Evolutionary conservation across 2,329 filamentous ascomycete genomes (phyloP).

Genomic region (Coleophoma crateriformis): DNA sequence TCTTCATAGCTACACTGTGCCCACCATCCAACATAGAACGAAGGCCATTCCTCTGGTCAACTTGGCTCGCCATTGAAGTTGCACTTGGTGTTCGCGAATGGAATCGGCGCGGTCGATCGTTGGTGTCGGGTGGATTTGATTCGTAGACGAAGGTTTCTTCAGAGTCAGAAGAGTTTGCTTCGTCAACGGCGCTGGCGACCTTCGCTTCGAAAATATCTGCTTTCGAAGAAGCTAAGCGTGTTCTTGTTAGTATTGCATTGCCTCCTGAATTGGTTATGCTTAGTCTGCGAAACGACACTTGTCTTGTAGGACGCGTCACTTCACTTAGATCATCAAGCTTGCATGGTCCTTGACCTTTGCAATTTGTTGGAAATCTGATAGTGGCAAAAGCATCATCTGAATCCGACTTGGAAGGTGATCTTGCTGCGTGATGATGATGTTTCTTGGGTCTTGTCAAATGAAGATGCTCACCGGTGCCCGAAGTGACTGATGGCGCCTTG

Average conservation of each 20-base stretch:
- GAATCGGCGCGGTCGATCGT: conserved; percentile 64
- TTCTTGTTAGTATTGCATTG: conserved; percentile 37
- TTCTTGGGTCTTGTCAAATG: conserved; percentile 26
- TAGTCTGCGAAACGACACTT: conserved; percentile 27
- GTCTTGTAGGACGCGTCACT: conserved; percentile 17
- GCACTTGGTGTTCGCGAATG: conserved; percentile 94
- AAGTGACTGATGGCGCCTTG: conserved; percentile 63
- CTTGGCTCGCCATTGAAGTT: conserved; percentile 73
- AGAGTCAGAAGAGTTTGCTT: conserved; percentile 93
- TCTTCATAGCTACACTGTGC: conserved; percentile 66
- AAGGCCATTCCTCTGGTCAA: conserved; percentile 44
- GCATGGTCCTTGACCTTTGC: conserved; percentile 22
- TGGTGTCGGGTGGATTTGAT: conserved; percentile 77
- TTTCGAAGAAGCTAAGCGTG: conserved; percentile 73
- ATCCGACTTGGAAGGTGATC: conserved; percentile 20
- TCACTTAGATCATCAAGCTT: conserved; percentile 13
- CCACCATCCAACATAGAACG: conserved; percentile 61
- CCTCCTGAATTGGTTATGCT: conserved; percentile 33
- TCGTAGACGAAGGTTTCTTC: conserved; percentile 99
- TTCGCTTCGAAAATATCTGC: conserved; percentile 98
- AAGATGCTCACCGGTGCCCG: conserved; percentile 64
- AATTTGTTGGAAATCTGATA: conserved; percentile 10
- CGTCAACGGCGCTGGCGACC: conserved; percentile 91
- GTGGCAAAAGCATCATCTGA: conserved; percentile 9
- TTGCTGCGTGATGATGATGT: conserved; percentile 33